phyloP scores from a whole-genome alignment of 257 asterid species.

The Scutellaria baicalensis region DNA sequence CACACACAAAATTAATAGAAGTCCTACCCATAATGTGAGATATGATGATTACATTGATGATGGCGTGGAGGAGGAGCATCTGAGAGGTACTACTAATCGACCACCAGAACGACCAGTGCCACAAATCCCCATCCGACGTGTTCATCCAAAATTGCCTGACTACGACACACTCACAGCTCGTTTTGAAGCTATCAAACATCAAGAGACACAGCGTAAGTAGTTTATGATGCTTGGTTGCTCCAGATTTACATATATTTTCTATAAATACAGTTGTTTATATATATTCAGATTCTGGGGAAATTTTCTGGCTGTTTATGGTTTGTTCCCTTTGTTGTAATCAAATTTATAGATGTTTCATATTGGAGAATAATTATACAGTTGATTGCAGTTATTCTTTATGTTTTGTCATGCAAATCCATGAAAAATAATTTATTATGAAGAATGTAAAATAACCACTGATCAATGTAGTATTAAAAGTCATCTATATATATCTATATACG shows the following conservation, averaged over 20 bases:
- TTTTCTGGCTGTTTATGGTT: background rate
- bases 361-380: background rate
- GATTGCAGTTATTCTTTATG: too few relatives aligned
- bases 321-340: background rate
- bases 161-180: constrained; percentile 82
- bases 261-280: background rate
- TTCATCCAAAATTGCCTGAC: constrained; percentile 89
- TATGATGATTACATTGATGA: constrained; percentile 63
- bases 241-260: background rate
- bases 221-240: background rate
- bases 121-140: constrained; percentile 40
- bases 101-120: constrained; percentile 64
- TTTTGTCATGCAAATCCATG: too few relatives aligned
- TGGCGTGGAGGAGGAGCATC: constrained; percentile 10
- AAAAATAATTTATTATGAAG: too few relatives aligned
- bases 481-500: too few relatives aligned
- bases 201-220: constrained; percentile 28
- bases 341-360: background rate
- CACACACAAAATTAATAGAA: constrained; percentile 29
- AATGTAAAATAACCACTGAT: too few relatives aligned
- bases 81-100: constrained; percentile 9
- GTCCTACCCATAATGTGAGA: constrained; percentile 60
- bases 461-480: too few relatives aligned
- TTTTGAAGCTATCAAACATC: constrained; percentile 79
- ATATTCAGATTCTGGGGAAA: constrained; percentile 1